Conservation (phyloP, 306 rosid species). For the Cotoneaster glaucophyllus region DNA sequence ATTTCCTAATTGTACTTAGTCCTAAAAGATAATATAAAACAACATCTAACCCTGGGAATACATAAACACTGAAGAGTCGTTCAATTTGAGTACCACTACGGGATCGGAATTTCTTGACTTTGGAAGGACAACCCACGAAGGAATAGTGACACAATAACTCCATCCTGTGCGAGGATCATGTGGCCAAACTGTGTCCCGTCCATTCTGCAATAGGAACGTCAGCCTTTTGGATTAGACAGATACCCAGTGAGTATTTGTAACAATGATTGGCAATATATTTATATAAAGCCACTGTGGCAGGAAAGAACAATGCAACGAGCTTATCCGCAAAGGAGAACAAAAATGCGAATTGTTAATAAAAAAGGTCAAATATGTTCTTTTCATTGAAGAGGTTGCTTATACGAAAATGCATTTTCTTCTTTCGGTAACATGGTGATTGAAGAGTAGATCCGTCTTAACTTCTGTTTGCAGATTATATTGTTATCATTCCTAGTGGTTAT, state of each 20-base stretch:
- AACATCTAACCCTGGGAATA: conserved; percentile 32
- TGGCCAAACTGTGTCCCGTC: conserved; percentile 82
- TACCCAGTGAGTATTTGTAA: background rate
- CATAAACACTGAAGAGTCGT: conserved; percentile 29
- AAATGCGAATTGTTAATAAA: background rate
- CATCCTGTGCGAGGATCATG: conserved; percentile 77
- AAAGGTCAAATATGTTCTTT: background rate
- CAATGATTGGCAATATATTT: background rate
- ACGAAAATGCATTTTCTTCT: background rate
- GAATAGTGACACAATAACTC: conserved; percentile 76
- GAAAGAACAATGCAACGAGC: background rate
- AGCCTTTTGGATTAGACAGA: conserved; percentile 8
- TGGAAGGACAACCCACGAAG: conserved; percentile 76
- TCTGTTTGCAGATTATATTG: background rate
- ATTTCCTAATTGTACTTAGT: background rate
- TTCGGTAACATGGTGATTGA: background rate
- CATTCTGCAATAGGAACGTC: conserved; percentile 55
- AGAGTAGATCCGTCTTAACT: background rate
- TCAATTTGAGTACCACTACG: conserved; percentile 62
- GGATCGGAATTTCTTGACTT: conserved; percentile 83
- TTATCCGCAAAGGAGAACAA: background rate
- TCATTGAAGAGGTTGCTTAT: background rate
- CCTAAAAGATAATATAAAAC: conserved; percentile 30
- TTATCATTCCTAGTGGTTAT: background rate
- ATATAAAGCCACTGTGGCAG: background rate